Percentiles rank a stretch among this genome's conserved stretches.
phyloP scores from a whole-genome alignment of 768 basidiomycete species.

The Harrya chromipes region DNA sequence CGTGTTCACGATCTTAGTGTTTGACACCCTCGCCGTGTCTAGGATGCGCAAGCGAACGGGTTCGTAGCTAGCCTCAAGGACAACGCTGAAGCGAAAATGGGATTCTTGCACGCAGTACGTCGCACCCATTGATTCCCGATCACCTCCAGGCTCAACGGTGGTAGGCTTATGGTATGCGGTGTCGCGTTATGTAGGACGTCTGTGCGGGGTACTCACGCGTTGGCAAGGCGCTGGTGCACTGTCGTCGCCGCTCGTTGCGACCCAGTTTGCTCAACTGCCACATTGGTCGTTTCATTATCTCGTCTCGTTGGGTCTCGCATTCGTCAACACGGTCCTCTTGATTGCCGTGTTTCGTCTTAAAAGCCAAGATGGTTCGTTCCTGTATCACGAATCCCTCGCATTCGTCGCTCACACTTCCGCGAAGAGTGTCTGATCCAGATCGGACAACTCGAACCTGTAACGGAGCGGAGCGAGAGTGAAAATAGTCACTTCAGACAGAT shows the following conservation, averaged over 20 bases:
- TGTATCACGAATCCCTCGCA: background rate
- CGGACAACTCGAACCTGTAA: constrained; percentile 46
- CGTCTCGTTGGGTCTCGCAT: constrained; percentile 62
- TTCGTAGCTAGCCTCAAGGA: constrained; percentile 41
- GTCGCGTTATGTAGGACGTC: background rate
- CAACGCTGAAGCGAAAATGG: constrained; percentile 40
- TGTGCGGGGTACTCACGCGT: constrained; percentile 4
- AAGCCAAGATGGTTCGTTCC: constrained; percentile 58
- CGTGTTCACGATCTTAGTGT: no score
- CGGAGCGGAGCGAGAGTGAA: constrained; percentile 35
- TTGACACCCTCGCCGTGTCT: background rate
- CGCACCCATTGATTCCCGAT: constrained; percentile 27
- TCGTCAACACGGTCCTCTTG: constrained; percentile 52
- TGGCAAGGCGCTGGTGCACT: constrained; percentile 63
- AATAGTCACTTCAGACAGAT: constrained; percentile 48
- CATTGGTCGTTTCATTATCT: constrained; percentile 83
- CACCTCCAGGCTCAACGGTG: background rate
- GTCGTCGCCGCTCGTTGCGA: constrained; percentile 70
- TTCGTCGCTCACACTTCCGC: background rate
- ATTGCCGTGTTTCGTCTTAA: constrained; percentile 62
- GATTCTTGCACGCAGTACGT: constrained; percentile 38
- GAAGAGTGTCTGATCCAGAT: constrained; percentile 53
- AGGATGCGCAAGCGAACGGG: constrained; percentile 50
- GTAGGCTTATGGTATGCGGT: constrained; percentile 33
- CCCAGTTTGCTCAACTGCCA: constrained; percentile 66